Percentiles rank a stretch among this genome's conserved stretches.
These are phyloP conservation scores for Saussurea involucrata DNA, from an alignment of 129 eudicot species.

Conservation along the genomic window DNA sequence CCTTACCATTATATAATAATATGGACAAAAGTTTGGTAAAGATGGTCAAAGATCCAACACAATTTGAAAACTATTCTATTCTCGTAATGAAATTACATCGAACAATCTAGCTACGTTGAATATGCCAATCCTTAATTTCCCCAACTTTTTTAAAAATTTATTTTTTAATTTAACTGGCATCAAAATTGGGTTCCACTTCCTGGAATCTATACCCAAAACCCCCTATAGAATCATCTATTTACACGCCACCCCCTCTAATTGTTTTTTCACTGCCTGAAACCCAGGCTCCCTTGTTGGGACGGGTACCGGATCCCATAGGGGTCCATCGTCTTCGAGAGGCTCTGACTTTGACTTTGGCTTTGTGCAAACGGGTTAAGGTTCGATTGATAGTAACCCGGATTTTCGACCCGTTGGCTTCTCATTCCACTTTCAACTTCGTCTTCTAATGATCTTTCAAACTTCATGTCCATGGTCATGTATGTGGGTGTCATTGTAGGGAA, in stretches of 20 bases:
- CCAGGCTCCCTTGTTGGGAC: slow-evolving; percentile 34
- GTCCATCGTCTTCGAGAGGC: slow-evolving; percentile 36
- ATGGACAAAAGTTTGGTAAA: background rate
- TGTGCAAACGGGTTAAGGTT: slow-evolving; percentile 23
- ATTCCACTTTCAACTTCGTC: slow-evolving; percentile 86
- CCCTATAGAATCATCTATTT: slow-evolving; percentile 52
- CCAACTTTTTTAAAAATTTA: background rate
- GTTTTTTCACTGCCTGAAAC: slow-evolving; percentile 43
- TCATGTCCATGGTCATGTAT: slow-evolving; percentile 32
- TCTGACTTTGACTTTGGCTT: slow-evolving; percentile 21
- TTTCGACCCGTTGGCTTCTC: slow-evolving; percentile 35
- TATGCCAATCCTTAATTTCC: slow-evolving; percentile 9
- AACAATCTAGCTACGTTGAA: slow-evolving; percentile 16
- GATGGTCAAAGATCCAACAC: slow-evolving; percentile 20
- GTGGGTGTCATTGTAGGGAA: slow-evolving; percentile 38
- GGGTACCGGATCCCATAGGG: slow-evolving; percentile 67
- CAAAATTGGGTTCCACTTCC: slow-evolving; percentile 24
- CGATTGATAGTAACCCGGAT: slow-evolving; percentile 41
- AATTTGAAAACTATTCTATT: slow-evolving; percentile 18
- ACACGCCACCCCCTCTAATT: slow-evolving; percentile 28
- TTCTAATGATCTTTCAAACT: slow-evolving; percentile 34
- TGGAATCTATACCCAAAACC: slow-evolving; percentile 7
- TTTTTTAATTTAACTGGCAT: background rate
- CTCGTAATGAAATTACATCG: slow-evolving; percentile 1
- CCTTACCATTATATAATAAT: background rate